These are phyloP conservation scores for Gossypium rotundifolium DNA, from an alignment of 345 rosid genomes.

Conservation along the genomic window DNA sequence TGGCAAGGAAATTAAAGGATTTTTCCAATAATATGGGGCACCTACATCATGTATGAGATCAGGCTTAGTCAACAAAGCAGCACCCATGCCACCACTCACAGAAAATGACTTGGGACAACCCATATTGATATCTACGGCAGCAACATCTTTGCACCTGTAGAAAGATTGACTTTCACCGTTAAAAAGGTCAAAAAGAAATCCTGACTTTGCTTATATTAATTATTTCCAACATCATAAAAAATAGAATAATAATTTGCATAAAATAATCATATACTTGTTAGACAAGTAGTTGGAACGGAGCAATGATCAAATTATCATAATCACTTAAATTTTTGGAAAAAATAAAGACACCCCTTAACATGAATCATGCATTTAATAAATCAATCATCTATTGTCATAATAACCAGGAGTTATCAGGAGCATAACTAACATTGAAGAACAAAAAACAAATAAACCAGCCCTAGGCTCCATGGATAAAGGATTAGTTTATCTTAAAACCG, in stretches of 20 bases:
- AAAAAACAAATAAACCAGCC: not conserved
- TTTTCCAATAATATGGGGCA: slow-evolving; percentile 2
- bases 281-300: not conserved
- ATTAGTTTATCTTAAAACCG: not conserved
- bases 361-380: not conserved
- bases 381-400: not conserved
- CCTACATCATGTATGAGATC: slow-evolving; percentile 85
- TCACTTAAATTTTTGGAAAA: not conserved
- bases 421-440: not conserved
- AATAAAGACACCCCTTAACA: not conserved
- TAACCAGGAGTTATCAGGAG: not conserved
- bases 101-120: slow-evolving; percentile 96
- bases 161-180: not conserved
- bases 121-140: slow-evolving; percentile 86
- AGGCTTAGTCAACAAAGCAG: slow-evolving; percentile 78
- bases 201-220: not conserved
- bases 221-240: not conserved
- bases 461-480: not conserved
- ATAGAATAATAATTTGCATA: not conserved
- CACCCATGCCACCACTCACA: slow-evolving; percentile 95
- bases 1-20: not conserved
- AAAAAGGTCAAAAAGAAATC: not conserved
- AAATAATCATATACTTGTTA: not conserved
- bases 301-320: not conserved
- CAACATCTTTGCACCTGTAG: slow-evolving; percentile 77